Base-by-base conservation (phyloP, 345 rosid species). In the Rubroshorea leprosula region DNA sequence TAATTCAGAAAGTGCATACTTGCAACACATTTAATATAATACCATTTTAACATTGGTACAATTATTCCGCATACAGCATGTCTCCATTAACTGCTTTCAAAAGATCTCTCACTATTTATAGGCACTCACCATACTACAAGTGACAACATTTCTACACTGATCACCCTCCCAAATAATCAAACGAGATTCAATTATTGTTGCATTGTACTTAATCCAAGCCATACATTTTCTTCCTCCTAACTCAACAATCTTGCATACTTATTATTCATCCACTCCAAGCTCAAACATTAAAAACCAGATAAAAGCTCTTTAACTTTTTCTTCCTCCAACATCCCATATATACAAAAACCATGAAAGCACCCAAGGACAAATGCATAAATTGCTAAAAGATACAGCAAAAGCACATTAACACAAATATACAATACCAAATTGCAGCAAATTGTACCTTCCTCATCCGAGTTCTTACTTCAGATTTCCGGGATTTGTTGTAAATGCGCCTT, bases 371-470 rank as follows among this genome's bases (percentile, higher is more conserved):
- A 35, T 1, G 5, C 11, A 8, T 35, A 35, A 35, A 6, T 27
- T 39, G 45, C 16, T 2, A 5, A 39, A 39, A 39, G 8, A 39
- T 5, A 11, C 31, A 39, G 9, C 45, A 39, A 39, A 39, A 2
- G 45, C 8, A 39, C 8, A 39, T 1, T 7, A 20, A 35, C 35
- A 26, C 46, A 60, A 29, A 48, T 20, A 22, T 2, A 22, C 13
- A 18, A 58, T 14, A 27, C 31, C 17, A 29, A 21, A 7, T 1
- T 51, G 26, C 13, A 23, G 24, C 18, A 43, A 10, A 21, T 2
- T 3, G 19, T 76, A 93, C 99, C 97, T 83, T 89, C 84, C 75
- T 89, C 89, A 89, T 93, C n/a, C 99, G 89, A 29, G 97, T 93
- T 57, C 52, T 80, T 63, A 85, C 35, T 74, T 93, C 99, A 49